Base-by-base conservation (phyloP, 176 grass and related monocot genomes). In the Avena eriantha region DNA sequence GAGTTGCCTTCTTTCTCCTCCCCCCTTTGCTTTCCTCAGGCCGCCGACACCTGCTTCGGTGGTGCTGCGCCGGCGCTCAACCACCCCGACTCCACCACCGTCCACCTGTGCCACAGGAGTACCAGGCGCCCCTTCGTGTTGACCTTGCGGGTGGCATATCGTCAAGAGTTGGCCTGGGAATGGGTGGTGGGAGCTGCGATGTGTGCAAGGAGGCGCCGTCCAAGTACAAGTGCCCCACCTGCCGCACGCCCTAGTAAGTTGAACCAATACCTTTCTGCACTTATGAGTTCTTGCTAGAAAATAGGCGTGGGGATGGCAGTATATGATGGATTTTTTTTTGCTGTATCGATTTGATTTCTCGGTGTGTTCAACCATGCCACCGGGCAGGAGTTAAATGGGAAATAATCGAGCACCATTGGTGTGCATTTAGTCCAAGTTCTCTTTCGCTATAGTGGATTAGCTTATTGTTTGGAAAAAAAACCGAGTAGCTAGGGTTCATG, bases 161-260 rank as follows among this genome's bases (percentile, higher is more conserved):
- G 18, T 18, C 17, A 69, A 41, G 67, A 21, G 33, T 69, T 71
- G 81, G 26, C 18, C 75, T 15, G 31, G 60, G 43, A 50, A 93
- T 93, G 88, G 85, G 29, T 21, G 61, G 57, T 48, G 84, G 88
- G 47, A 90, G 59, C 57, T 98, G 96, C 88, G 67, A 89, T 41
- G 93, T 96, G 46, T 98, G 96, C 87, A 77, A 84, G 57, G 88
- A 94, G 84, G 92, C 80, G 77, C 86, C 88, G 71, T 83, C 89
- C 79, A 98, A 98, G 86, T 98, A 98, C 89, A 98, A 94, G 89
- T 98, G 96, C 82, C 93, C 96, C 29, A 49, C 82, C 50, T 98
- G 96, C 69, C 86, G 93, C 82, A 84, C 87, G 66, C 90, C 90
- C 23, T 98, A 98, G 96, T 98, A 88, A 98, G 96, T 78, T 6